Evolutionary conservation across 2,329 filamentous ascomycete species (phyloP), one percentile per base, ranked within the genome.

Genomic region (Cordyceps cateniannulata): DNA sequence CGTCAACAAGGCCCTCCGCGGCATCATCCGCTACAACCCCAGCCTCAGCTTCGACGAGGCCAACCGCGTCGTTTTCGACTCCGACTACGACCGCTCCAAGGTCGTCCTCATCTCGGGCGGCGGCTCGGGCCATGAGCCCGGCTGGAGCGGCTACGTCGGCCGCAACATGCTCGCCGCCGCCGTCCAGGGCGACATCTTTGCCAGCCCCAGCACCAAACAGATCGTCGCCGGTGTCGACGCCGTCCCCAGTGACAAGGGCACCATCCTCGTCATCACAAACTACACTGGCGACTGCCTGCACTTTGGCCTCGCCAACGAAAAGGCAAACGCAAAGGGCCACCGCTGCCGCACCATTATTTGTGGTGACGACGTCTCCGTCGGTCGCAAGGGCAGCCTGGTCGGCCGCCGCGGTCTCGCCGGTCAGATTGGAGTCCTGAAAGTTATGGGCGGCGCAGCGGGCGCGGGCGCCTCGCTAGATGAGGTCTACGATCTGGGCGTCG

Each of bases 361-460:
- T 62, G 84, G 83, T 44, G 85, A 88, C 64, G 85, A 88, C 67
- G 85, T 88, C 8, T 85, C 83, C 0, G 83, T 88, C 25, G 85
- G 84, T 10, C 78, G 77, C 66, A 79, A 77, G 68, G 80, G 80
- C 22, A 79, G 79, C 35, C 77, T 85, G 38, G 85, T 88, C 4
- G 85, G 85, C 0, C 76, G 85, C 6, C 76, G 85, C 66, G 85
- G 85, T 0, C 74, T 88, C 25, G 83, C 85, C 2, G 85, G 84
- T 2, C 83, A 87, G 69, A 74, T 87, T 35, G 76, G 80, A 20
- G 83, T 85, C 9, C 71, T 86, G 55, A 87, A 87, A 70, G 72
- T 84, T 42, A 76, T 83, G 69, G 81, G 81, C 29, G 81, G 76
- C 4, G 79, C 80, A 1, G 72, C 80, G 0, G 79, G 76, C 1